phyloP scores from a whole-genome alignment of 805 yeast genomes.

The Metschnikowia henanensis region DNA sequence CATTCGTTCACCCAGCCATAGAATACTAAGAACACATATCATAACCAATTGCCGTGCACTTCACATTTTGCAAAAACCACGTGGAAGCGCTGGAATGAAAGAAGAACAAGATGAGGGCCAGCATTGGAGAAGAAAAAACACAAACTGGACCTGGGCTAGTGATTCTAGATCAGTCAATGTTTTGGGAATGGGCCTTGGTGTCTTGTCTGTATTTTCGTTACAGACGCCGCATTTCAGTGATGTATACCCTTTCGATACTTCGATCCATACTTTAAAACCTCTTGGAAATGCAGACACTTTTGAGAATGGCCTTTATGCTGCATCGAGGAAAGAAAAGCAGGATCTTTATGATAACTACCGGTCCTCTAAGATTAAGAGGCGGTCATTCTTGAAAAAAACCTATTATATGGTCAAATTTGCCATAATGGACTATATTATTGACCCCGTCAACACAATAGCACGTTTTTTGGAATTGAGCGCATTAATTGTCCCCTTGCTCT shows the following conservation, averaged over 20 bases:
- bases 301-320: slow-evolving; percentile 61
- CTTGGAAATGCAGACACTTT: slow-evolving; percentile 58
- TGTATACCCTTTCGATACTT: slow-evolving; percentile 11
- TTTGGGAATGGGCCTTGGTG: slow-evolving; percentile 11
- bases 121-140: background rate
- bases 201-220: slow-evolving; percentile 5
- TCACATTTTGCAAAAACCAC: no score
- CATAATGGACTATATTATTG: slow-evolving; percentile 55
- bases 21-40: no score
- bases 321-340: slow-evolving; percentile 58
- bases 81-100: no score
- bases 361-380: slow-evolving; percentile 18
- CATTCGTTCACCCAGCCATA: no score
- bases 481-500: slow-evolving; percentile 69
- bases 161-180: background rate
- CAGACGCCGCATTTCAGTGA: slow-evolving; percentile 9
- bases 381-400: slow-evolving; percentile 27
- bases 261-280: slow-evolving; percentile 43
- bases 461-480: slow-evolving; percentile 68
- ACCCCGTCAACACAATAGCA: slow-evolving; percentile 66
- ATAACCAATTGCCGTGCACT: no score
- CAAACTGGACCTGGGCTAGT: slow-evolving; percentile 4
- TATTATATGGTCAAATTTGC: slow-evolving; percentile 43
- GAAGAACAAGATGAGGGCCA: background rate
- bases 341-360: slow-evolving; percentile 39